Percentiles rank a stretch among this genome's conserved stretches.
These are phyloP conservation scores for Phialophora verrucosa DNA, from an alignment of 2,329 filamentous ascomycete species.

Conservation along the genomic window DNA sequence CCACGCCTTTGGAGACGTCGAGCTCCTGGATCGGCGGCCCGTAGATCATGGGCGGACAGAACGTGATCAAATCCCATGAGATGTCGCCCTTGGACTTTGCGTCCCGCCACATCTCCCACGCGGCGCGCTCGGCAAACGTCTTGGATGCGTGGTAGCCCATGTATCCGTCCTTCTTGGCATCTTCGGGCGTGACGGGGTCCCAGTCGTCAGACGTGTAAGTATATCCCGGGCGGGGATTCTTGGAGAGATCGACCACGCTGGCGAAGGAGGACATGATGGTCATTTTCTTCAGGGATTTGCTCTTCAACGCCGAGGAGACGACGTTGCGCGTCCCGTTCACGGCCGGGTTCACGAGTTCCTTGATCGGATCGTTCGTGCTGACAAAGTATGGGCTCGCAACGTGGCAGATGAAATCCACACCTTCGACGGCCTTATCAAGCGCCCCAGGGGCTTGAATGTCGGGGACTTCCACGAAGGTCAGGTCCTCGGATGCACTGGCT, in stretches of 20 bases:
- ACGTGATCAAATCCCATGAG: conserved; percentile 39
- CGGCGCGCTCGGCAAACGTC: conserved; percentile 40
- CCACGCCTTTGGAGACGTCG: conserved; percentile 18
- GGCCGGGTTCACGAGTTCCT: conserved; percentile 41
- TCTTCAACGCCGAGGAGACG: conserved; percentile 35
- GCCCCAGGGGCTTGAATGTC: conserved; percentile 32
- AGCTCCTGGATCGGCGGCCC: conserved; percentile 47
- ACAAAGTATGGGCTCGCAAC: conserved; percentile 39
- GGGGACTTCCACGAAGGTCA: conserved; percentile 24
- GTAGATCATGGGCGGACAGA: conserved; percentile 56
- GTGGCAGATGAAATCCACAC: conserved; percentile 32
- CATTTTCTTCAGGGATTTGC: conserved; percentile 45
- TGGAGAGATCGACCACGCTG: conserved; percentile 50
- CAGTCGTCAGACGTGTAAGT: conserved; percentile 58
- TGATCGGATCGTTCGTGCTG: conserved; percentile 39
- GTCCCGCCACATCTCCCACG: conserved; percentile 39
- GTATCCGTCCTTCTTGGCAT: conserved; percentile 45
- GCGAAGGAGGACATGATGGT: conserved; percentile 60
- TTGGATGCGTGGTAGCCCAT: conserved; percentile 38
- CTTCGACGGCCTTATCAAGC: conserved; percentile 25
- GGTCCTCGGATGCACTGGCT: conserved; percentile 16
- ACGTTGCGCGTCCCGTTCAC: conserved; percentile 39
- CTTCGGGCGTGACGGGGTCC: conserved; percentile 54
- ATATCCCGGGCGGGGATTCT: conserved; percentile 47
- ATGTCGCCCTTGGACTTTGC: conserved; percentile 35